A percentile compares a stretch with the other conserved stretches of the same genome.
phyloP scores from a whole-genome alignment of 148 eudicot genomes.

The Fallopia convolvulus region DNA sequence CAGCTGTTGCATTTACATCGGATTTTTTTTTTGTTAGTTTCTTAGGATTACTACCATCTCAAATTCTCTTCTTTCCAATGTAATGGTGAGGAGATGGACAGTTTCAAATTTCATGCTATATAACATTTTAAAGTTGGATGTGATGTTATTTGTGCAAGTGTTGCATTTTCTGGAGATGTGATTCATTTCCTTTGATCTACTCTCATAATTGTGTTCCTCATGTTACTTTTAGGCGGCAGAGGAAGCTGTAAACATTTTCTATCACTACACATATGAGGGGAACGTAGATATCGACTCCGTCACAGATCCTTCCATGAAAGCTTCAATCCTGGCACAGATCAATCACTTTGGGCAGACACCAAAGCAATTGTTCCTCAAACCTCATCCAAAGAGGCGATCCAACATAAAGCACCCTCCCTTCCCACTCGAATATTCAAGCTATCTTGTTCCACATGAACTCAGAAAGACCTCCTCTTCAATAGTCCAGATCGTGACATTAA shows the following conservation, averaged over 20 bases:
- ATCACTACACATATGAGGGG: slow-evolving; percentile 92
- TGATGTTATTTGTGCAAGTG: not conserved
- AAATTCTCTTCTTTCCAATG: not conserved
- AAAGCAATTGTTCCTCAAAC: slow-evolving; percentile 72
- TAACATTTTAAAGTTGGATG: not conserved
- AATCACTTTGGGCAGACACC: slow-evolving; percentile 99
- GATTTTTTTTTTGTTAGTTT: not conserved
- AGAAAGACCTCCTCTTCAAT: slow-evolving; percentile 60
- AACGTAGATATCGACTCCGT: slow-evolving; percentile 90
- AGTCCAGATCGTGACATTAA: slow-evolving; percentile 55
- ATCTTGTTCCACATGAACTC: slow-evolving; percentile 53
- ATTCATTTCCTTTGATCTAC: not conserved
- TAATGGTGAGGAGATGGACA: not conserved
- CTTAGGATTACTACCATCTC: not conserved
- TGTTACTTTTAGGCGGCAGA: slow-evolving; percentile 73
- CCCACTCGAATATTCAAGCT: slow-evolving; percentile 52
- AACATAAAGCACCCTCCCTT: slow-evolving; percentile 53
- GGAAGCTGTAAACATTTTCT: slow-evolving; percentile 93
- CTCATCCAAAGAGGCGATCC: slow-evolving; percentile 69
- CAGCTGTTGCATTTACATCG: not conserved
- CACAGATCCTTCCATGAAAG: slow-evolving; percentile 88
- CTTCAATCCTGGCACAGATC: slow-evolving; percentile 95
- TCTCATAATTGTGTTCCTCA: slow-evolving; percentile 1
- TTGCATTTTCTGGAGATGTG: not conserved
- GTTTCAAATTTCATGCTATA: not conserved